A percentile compares a stretch with the other conserved stretches of the same genome.
These are phyloP conservation scores for Manihot esculenta DNA, from an alignment of 441 rosid species.

Conservation along the genomic window DNA sequence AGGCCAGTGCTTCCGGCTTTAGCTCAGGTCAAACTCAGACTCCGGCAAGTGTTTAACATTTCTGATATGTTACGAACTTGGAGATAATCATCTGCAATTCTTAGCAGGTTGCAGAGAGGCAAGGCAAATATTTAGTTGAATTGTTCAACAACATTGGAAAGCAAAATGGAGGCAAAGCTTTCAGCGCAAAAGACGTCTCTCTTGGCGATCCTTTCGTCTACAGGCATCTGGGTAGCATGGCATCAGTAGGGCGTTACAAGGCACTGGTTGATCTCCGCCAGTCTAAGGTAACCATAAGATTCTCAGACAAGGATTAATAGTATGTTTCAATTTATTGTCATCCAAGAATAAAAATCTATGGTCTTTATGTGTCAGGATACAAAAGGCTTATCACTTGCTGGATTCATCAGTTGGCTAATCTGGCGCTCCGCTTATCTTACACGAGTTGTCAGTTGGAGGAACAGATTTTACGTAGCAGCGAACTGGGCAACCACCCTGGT, in stretches of 20 bases:
- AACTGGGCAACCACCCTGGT: conserved; percentile 91
- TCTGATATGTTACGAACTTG: too few species aligned
- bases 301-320: neutral
- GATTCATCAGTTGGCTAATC: conserved; percentile 76
- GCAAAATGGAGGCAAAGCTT: conserved; percentile 69
- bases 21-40: conserved; percentile 59
- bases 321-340: neutral
- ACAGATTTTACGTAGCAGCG: conserved; percentile 78
- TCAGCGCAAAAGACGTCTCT: conserved; percentile 37
- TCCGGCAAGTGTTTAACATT: neutral
- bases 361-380: conserved; percentile 39
- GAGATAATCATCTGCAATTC: neutral
- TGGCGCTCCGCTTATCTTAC: conserved; percentile 96
- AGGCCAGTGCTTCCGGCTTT: conserved; percentile 87
- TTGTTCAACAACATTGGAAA: conserved; percentile 60
- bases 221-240: conserved; percentile 91
- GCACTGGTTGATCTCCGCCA: conserved; percentile 85
- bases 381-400: conserved; percentile 72
- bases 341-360: neutral
- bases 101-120: conserved; percentile 86
- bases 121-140: conserved; percentile 73
- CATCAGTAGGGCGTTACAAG: conserved; percentile 85
- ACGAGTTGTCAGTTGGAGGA: conserved; percentile 92
- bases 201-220: conserved; percentile 80
- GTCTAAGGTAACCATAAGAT: conserved; percentile 54